Evolutionary conservation across 768 basidiomycete genomes (phyloP).

Genomic region (Austroboletus festivus): DNA sequence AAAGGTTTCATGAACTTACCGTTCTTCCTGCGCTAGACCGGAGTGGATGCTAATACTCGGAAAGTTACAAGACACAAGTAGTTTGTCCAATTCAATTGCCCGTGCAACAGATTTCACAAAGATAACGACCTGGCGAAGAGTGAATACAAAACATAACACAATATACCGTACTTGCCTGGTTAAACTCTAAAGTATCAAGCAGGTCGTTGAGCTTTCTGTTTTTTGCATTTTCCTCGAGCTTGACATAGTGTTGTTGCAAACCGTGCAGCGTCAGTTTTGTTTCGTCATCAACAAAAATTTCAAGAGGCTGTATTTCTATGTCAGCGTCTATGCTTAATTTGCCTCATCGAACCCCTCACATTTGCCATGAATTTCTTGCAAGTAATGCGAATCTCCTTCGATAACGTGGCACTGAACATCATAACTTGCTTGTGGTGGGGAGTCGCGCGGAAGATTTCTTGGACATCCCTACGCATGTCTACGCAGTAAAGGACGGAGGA

Average conservation of each 20-base stretch:
- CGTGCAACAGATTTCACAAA: conserved; percentile 98
- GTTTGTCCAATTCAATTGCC: conserved; percentile 93
- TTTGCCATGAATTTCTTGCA: conserved; percentile 99
- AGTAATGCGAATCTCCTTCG: conserved; percentile 94
- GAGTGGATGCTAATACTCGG: conserved; percentile 98
- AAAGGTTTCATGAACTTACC: conserved; percentile 50
- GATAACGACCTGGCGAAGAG: conserved; percentile 78
- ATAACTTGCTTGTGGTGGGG: conserved; percentile 99
- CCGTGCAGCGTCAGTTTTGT: conserved; percentile 98
- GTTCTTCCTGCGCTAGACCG: conserved; percentile 90
- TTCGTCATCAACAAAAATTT: conserved; percentile 99
- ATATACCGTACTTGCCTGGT: conserved; percentile 60
- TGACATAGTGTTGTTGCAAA: conserved; percentile 97
- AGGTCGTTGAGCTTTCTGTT: conserved; percentile 97
- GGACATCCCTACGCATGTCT: conserved; percentile 99
- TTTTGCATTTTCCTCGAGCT: conserved; percentile 91
- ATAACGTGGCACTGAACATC: conserved; percentile 99
- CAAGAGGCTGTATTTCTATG: conserved; percentile 70
- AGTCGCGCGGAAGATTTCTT: conserved; percentile 98
- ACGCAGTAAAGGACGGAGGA: conserved; percentile 42
- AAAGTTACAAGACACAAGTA: conserved; percentile 96
- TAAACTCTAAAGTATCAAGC: conserved; percentile 95
- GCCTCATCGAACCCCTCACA: conserved; percentile 52
- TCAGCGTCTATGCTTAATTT: background rate
- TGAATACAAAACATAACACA: background rate